A percentile compares a stretch with the other conserved stretches of the same genome.
Evolutionary conservation across 2,329 filamentous ascomycete species (phyloP).

Genomic region (Colletotrichum falcatum): DNA sequence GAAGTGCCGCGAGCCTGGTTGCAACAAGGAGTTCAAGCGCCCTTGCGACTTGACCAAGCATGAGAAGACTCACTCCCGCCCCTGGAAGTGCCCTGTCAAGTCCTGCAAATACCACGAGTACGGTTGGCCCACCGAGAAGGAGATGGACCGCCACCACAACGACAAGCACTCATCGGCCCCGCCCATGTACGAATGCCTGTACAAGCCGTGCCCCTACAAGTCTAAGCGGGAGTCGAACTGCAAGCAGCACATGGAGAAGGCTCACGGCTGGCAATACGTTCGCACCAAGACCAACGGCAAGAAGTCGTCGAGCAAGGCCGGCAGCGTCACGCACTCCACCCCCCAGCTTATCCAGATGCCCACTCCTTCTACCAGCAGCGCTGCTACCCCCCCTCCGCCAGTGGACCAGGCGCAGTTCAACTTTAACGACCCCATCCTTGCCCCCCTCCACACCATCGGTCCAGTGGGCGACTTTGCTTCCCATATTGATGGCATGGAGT

Average conservation of each 20-base stretch:
- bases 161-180: constrained; percentile 92
- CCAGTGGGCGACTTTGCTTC: constrained; percentile 42
- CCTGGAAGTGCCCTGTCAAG: constrained; percentile 88
- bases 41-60: constrained; percentile 99
- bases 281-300: constrained; percentile 93
- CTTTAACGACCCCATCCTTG: constrained; percentile 35
- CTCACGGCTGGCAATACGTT: constrained; percentile 89
- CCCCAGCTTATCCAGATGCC: constrained; percentile 72
- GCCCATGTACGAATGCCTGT: constrained; percentile 85
- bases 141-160: constrained; percentile 94
- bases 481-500: constrained; percentile 54
- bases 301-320: constrained; percentile 60
- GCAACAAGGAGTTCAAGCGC: constrained; percentile 93
- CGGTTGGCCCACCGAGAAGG: constrained; percentile 98
- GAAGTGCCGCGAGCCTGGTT: constrained; percentile 79
- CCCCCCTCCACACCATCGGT: constrained; percentile 35
- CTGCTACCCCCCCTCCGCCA: constrained; percentile 65
- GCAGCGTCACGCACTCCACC: constrained; percentile 63
- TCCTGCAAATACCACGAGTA: constrained; percentile 91
- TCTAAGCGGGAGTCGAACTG: constrained; percentile 97
- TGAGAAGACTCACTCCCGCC: constrained; percentile 96
- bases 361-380: constrained; percentile 70
- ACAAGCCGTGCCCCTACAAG: constrained; percentile 87
- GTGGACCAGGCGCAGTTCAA: constrained; percentile 56
- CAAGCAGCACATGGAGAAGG: constrained; percentile 99